Evolutionary conservation across 2,329 filamentous ascomycete genomes (phyloP).

Genomic region (Paecilomyces formosus): DNA sequence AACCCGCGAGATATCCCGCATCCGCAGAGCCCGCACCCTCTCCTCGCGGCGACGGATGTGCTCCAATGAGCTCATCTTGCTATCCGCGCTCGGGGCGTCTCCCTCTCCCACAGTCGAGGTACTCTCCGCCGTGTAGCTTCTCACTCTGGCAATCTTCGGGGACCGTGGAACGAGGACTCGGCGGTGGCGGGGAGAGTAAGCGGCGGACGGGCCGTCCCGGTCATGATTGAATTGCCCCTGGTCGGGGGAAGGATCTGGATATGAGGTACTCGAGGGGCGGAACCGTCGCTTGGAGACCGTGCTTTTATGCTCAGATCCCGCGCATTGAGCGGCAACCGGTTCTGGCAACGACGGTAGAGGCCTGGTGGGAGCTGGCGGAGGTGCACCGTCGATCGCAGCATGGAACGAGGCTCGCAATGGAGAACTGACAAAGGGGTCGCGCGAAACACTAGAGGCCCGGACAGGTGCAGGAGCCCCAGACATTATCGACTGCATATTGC

Average conservation of each 20-base stretch:
- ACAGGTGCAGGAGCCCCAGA: constrained; percentile 4
- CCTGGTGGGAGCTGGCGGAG: constrained; percentile 26
- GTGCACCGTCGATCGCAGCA: constrained; percentile 20
- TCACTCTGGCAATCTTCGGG: background rate
- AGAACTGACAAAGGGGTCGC: background rate
- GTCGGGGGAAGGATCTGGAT: background rate
- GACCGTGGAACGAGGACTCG: background rate
- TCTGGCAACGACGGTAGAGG: constrained; percentile 27
- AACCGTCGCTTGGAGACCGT: background rate
- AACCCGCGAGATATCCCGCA: constrained; percentile 19
- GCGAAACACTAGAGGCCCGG: constrained; percentile 4
- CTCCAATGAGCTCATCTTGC: constrained; percentile 2
- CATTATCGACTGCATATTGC: background rate
- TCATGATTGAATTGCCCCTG: background rate
- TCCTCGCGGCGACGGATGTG: constrained; percentile 12
- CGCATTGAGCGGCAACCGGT: background rate
- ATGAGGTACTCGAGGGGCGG: background rate
- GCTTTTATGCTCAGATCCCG: background rate
- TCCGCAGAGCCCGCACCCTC: constrained; percentile 18
- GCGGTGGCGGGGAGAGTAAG: background rate
- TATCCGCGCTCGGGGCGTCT: background rate
- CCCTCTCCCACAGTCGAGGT: background rate
- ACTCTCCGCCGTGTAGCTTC: background rate
- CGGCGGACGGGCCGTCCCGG: background rate
- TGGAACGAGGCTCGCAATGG: background rate